Base-by-base conservation (phyloP, 2,329 filamentous ascomycete species). In the Eutypella sp. region DNA sequence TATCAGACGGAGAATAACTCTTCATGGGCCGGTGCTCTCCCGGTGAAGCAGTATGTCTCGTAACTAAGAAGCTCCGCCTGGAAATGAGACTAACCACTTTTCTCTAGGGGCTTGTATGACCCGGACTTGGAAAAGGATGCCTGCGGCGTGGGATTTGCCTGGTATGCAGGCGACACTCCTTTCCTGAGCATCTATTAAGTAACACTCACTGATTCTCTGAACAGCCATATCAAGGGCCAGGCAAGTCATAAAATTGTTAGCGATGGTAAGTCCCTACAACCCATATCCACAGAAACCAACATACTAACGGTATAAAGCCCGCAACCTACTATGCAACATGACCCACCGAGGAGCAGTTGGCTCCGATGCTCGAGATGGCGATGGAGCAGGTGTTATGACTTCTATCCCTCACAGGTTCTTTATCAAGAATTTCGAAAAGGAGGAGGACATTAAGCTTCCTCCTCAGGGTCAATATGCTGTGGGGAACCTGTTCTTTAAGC, bases 321-420 rank as follows among this genome's bases (percentile, higher is more conserved):
- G 89, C 56, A 95, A 91, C 71, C 78, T 99, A 51, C 84, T 99
- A 53, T 99, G 93, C 79, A 97, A 99, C 80, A 99, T 99, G 93
- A 97, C 93, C 78, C 93, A 99, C 77, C 87, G 93, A 68, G 93
- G 93, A 77, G 93, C 93, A 54, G 92, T 97, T 60, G 93, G 93
- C 59, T 97, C 93, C 50, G 93, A 99, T 76, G 90, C 90, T 64
- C 87, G 93, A 76, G 93, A 99, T 67, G 93, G 93, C 67, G 93
- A 99, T 67, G 93, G 93, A 68, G 93, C 93, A 61, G 93, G 93
- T 81, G 92, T 97, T 65, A 99, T 99, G 93, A 97, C 92, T 57
- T 96, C 91, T 49, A 96, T 99, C 62, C 93, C 93, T 49, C 92
- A 97, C 76, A 90, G 85, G 70, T 97, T 99, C 76, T 97, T 99